Evolutionary conservation across 1,139 yeast species (phyloP), one percentile per base, ranked within the genome.

Genomic region (Candida sp.): DNA sequence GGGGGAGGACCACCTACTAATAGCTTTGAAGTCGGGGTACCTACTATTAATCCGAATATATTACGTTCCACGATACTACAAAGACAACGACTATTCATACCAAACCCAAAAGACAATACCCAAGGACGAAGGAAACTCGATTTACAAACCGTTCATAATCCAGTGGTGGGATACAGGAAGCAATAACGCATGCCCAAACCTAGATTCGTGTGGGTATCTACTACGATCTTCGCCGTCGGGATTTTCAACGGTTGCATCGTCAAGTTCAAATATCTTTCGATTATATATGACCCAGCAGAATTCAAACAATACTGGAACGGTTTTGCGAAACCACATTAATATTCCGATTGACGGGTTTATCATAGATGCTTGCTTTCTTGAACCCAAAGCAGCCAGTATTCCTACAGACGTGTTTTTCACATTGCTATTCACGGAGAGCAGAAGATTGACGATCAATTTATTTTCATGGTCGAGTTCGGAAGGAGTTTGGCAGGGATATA

Each of bases 81-180:
- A 56, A 34, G 78, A 73, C 47, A 56, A 65, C 1, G 70, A 66
- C 54, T 66, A 63, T 54, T 38, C 61, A 48, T 56, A 55, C 49
- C 61, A 57, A 25, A 50, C 54, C 9, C 46, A 32, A 11, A 42
- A 49, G 11, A 26, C 44, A 5, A 43, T 49, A 3, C 44, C 41
- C 6, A 48, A 51, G 37, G 41, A 42, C 38, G 42, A 51, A 31
- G 55, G 53, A 7, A 49, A 56, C 58, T 55, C 59, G 41, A 62
- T 72, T 1, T 67, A 65, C 48, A 75, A 70, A 46, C 84, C 84
- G 1, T 78, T 72, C 54, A 74, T 77, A 11, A 78, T 80, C 0
- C 85, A 80, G 56, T 80, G 84, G 84, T 80, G 84, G 84, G 75
- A 70, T 50, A 60, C 68, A 5, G 66, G 60, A 2, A 62, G 58